A percentile compares a stretch with the other conserved stretches of the same genome.
Conservation (phyloP, 257 asterid genomes). For the Ilex asprella region DNA sequence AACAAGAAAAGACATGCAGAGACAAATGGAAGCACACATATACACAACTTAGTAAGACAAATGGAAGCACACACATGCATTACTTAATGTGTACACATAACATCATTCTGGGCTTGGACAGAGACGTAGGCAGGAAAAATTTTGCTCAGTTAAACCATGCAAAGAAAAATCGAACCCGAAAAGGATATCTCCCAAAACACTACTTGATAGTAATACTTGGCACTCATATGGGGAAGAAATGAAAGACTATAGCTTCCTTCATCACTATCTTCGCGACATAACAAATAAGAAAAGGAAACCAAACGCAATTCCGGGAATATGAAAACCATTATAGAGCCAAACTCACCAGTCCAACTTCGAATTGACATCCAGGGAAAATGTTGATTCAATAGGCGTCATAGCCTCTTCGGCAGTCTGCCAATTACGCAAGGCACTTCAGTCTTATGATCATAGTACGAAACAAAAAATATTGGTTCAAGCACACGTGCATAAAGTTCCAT, state of each 20-base stretch:
- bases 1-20: too few relatives aligned
- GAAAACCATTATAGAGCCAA: constrained; percentile 4
- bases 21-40: too few relatives aligned
- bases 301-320: neutral
- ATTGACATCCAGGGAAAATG: constrained; percentile 89
- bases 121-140: too few relatives aligned
- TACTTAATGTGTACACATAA: too few relatives aligned
- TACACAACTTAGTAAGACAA: too few relatives aligned
- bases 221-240: neutral
- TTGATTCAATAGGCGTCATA: constrained; percentile 96
- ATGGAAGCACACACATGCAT: too few relatives aligned
- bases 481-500: too few relatives aligned
- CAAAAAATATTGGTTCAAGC: too few relatives aligned
- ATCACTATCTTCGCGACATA: neutral
- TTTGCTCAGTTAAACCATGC: too few relatives aligned
- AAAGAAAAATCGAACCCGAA: neutral
- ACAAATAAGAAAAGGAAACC: neutral
- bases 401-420: constrained; percentile 94
- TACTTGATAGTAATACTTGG: neutral
- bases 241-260: neutral
- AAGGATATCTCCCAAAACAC: neutral
- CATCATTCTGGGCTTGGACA: too few relatives aligned
- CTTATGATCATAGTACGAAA: neutral
- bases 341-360: constrained; percentile 92
- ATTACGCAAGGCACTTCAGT: constrained; percentile 12